Evolutionary conservation across 257 asterid species (phyloP).

Genomic region (Nicotiana sylvestris): DNA sequence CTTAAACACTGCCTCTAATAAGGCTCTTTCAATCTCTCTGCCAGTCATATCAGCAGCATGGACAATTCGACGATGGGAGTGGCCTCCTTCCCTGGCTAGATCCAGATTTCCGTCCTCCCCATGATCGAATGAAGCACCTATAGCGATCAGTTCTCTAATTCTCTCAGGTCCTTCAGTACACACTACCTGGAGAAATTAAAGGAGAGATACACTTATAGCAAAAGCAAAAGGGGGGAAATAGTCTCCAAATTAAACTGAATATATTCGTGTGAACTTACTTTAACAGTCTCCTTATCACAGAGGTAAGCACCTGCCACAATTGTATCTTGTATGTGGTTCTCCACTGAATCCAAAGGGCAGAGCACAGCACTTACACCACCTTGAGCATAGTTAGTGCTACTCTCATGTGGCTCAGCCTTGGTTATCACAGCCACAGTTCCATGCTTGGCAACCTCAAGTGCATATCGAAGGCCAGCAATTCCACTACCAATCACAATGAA

Average conservation of each 20-base stretch:
- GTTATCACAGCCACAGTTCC: conserved; percentile 95
- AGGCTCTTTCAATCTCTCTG: conserved; percentile 90
- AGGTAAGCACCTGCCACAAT: conserved; percentile 97
- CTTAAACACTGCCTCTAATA: conserved; percentile 74
- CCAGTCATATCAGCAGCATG: conserved; percentile 99
- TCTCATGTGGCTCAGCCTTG: conserved; percentile 95
- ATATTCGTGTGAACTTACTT: conserved; percentile 43
- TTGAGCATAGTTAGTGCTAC: conserved; percentile 98
- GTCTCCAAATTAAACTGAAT: neutral
- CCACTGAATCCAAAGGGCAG: conserved; percentile 93
- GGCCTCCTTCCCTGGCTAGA: conserved; percentile 98
- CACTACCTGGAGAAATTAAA: conserved; percentile 36
- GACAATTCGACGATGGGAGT: conserved; percentile 91
- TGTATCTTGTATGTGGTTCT: conserved; percentile 89
- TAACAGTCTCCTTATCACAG: conserved; percentile 96
- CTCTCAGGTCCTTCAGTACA: conserved; percentile 99
- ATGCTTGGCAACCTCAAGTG: conserved; percentile 89
- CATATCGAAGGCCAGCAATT: conserved; percentile 98
- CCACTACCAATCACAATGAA: conserved; percentile 96
- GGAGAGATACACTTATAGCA: neutral
- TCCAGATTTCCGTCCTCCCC: conserved; percentile 97
- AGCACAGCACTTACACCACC: conserved; percentile 99
- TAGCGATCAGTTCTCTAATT: conserved; percentile 87
- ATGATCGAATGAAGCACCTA: conserved; percentile 99
- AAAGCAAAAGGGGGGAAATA: neutral